Base-by-base conservation (phyloP, 768 basidiomycete species). In the Mycena rosella region DNA sequence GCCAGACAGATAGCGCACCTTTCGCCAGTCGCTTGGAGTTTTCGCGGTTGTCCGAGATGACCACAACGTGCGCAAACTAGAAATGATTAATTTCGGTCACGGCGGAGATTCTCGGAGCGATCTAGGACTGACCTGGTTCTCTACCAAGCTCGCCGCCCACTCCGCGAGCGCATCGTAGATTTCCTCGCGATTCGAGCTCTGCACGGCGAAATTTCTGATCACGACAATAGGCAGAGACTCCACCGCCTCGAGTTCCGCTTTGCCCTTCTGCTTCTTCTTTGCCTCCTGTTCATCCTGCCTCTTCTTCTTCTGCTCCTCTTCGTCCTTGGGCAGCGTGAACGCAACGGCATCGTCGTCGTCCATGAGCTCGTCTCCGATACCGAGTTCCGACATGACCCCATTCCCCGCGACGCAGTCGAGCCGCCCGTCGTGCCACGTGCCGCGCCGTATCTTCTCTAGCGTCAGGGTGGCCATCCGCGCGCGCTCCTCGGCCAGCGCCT, bases 1-100 rank as follows among this genome's bases (percentile, higher is more conserved):
- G 9, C 14, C 18, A 24, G 30, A 24, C 45, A 53, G 14, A 42
- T 13, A 32, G 49, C 69, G 20, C 72, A 92, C 95, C 91, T 84
- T 91, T 92, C 0, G 94, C 89, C 9, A 99, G 81, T n/a, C 87
- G 83, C 75, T 95, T 98, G 1, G 89, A 84, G 63, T 96, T 92
- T 73, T 96, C 95, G 29, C 93, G 88, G 71, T 95, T 96, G 75
- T 99, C 95, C 72, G 94, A 94, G 48, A 96, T 81, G 36, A 99
- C 89, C 53, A 99, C 83, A 51, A 98, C 95, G 78, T 99, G 96
- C 0, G 97, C 97, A 63, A 95, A 83, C 94, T 96, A 67, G 26
- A 45, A 47, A 29, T 47, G n/a, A 44, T 57, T 48, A 26, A 60
- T 34, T 53, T 62, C 48, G n/a, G 51, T 53, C 38, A 27, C 36